Percentiles rank a stretch among this genome's conserved stretches.
Evolutionary conservation across 2,329 filamentous ascomycete genomes (phyloP).

Genomic region (Sclerotinia subarctica): DNA sequence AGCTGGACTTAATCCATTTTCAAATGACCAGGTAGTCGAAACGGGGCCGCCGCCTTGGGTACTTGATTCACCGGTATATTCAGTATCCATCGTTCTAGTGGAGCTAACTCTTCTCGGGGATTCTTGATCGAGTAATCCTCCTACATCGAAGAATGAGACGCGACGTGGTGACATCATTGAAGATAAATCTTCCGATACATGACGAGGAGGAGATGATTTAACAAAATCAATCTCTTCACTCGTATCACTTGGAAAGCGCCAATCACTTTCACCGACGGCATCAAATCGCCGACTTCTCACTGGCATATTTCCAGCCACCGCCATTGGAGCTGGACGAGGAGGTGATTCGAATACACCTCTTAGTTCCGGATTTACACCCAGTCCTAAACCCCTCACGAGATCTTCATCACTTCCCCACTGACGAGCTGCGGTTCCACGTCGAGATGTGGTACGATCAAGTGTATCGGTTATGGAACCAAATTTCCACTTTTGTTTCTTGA

Average conservation of each 20-base stretch:
- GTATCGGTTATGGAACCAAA: constrained; percentile 60
- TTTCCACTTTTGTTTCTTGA: constrained; percentile 85
- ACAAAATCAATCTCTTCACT: constrained; percentile 46
- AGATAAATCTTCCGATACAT: constrained; percentile 32
- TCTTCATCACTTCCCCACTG: constrained; percentile 91
- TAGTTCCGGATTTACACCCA: constrained; percentile 58
- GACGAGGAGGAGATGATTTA: constrained; percentile 30
- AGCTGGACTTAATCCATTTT: constrained; percentile 42
- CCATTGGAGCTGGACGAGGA: constrained; percentile 38
- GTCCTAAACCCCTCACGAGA: constrained; percentile 74
- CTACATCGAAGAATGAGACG: constrained; percentile 83
- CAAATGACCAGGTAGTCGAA: constrained; percentile 27
- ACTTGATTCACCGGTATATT: constrained; percentile 30
- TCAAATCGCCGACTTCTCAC: constrained; percentile 26
- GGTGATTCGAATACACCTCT: constrained; percentile 38
- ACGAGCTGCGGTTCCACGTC: constrained; percentile 49
- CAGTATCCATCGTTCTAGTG: constrained; percentile 32
- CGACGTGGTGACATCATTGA: constrained; percentile 50
- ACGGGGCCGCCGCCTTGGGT: constrained; percentile 24
- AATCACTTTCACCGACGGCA: constrained; percentile 24
- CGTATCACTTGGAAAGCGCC: constrained; percentile 36
- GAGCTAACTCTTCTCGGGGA: constrained; percentile 29
- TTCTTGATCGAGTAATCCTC: constrained; percentile 65
- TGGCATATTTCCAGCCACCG: constrained; percentile 30
- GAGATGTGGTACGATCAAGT: constrained; percentile 48